Conservation (phyloP, 805 yeast genomes). For the Kluyveromyces siamensis region DNA sequence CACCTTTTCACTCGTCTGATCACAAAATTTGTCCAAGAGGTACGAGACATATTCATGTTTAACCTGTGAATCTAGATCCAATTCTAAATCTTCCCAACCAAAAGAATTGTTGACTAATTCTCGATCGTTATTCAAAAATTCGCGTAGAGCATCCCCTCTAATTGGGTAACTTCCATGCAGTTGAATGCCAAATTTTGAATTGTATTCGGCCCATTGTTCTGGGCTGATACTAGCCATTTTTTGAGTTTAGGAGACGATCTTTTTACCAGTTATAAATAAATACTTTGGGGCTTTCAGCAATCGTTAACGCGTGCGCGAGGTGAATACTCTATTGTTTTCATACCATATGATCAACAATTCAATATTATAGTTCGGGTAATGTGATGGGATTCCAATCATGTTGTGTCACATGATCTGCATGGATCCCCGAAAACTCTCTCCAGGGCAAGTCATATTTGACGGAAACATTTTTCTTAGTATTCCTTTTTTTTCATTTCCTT, state of each 20-base stretch:
- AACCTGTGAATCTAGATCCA: not conserved
- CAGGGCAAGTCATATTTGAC: not conserved
- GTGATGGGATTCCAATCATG: too few species aligned
- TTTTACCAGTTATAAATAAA: too few species aligned
- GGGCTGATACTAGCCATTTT: not conserved
- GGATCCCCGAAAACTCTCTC: not conserved
- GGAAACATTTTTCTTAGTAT: not conserved
- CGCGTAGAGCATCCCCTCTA: not conserved
- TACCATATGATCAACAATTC: too few species aligned
- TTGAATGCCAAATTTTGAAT: not conserved
- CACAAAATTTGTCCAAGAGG: not conserved
- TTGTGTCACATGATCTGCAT: not conserved
- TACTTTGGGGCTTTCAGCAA: too few species aligned
- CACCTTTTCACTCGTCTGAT: not conserved
- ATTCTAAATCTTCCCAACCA: not conserved
- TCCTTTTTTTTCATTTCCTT: not conserved
- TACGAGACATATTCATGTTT: not conserved
- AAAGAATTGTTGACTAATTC: not conserved
- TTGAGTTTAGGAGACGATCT: too few species aligned
- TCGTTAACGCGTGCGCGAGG: too few species aligned
- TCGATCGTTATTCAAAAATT: not conserved
- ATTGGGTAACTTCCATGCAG: slow-evolving; percentile 1
- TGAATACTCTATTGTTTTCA: too few species aligned
- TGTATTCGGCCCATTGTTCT: not conserved
- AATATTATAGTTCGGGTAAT: too few species aligned